phyloP scores from a whole-genome alignment of 2,329 filamentous ascomycete species.

The Claviceps monticola region DNA sequence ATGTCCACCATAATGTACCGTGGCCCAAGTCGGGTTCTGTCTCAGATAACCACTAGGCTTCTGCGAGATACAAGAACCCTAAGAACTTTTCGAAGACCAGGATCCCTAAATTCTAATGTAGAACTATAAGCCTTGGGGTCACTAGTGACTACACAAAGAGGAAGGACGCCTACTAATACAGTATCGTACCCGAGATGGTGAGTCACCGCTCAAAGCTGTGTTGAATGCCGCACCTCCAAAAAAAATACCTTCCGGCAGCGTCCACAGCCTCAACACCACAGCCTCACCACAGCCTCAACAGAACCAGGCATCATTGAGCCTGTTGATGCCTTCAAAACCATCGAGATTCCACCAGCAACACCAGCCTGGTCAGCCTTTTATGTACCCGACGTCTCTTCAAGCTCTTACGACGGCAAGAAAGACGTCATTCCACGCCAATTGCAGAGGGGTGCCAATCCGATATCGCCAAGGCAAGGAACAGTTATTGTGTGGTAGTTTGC shows the following conservation, averaged over 20 bases:
- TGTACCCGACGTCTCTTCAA: slow-evolving; percentile 13
- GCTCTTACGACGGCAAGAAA: slow-evolving; percentile 32
- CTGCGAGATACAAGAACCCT: slow-evolving; percentile 49
- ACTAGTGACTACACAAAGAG: neutral
- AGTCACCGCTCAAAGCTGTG: neutral
- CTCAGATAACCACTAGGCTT: slow-evolving; percentile 51
- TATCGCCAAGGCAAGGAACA: slow-evolving; percentile 48
- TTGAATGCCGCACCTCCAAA: too few relatives aligned
- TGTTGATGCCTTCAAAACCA: neutral
- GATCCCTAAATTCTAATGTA: neutral
- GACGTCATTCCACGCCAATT: slow-evolving; percentile 50
- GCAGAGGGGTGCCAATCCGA: slow-evolving; percentile 73
- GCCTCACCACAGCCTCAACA: too few relatives aligned
- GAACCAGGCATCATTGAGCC: neutral
- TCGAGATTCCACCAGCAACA: slow-evolving; percentile 48
- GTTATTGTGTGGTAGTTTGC: slow-evolving; percentile 76
- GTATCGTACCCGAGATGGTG: neutral
- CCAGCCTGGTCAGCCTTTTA: slow-evolving; percentile 18
- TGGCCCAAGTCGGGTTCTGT: slow-evolving; percentile 58
- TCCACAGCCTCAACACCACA: too few relatives aligned
- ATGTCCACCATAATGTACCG: too few relatives aligned
- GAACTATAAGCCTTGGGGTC: neutral
- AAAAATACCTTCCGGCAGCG: too few relatives aligned
- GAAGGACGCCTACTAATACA: neutral
- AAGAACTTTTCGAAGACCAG: neutral